Base-by-base conservation (phyloP, 805 yeast species). In the Millerozyma miso region DNA sequence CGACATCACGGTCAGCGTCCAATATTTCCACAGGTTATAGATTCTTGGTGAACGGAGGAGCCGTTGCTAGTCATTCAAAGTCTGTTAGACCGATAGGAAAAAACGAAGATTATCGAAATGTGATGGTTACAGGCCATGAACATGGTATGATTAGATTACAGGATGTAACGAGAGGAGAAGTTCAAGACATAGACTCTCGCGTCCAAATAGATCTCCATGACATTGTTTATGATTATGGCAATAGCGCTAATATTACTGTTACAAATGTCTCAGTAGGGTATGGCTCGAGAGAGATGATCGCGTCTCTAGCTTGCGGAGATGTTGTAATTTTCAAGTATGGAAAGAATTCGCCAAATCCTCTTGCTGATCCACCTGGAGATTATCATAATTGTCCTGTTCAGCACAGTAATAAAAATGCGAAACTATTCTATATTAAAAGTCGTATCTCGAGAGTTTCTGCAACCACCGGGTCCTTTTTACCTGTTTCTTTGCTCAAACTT, bases 61-160 rank as follows among this genome's bases (percentile, higher is more conserved):
- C 81, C 2, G 85, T 96, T 0, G 73, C 73, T 0, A 36, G 55
- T 41, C 44, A 55, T 33, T 44, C 47, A n/a, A 49, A 40, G 12
- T 39, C 49, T 8, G 58, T 64, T 10, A 56, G 49, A 29, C 52
- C 71, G 2, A 40, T 70, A 19, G 74, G 74, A 0, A 40, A 48
- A 19, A 63, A 60, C 35, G 73, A 68, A 7, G 54, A 83, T 3
- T 77, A 77, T 10, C 67, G 67, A 8, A 62, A 55, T 41, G 57
- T 70, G n/a, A 45, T 90, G 34, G 81, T 88, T 1, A 82, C 96
- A 0, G 98, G 97, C 0, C 96, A 93, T 56, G 77, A 81, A 31
- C 84, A 84, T 58, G 98, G 97, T 0, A 76, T 83, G 31, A 79
- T 93, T 0, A 74, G 97, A 41, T 69, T 91, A 7, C 83, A 89